These are phyloP conservation scores for Penstemon barbatus DNA, from an alignment of 257 asterid genomes.

Conservation along the genomic window DNA sequence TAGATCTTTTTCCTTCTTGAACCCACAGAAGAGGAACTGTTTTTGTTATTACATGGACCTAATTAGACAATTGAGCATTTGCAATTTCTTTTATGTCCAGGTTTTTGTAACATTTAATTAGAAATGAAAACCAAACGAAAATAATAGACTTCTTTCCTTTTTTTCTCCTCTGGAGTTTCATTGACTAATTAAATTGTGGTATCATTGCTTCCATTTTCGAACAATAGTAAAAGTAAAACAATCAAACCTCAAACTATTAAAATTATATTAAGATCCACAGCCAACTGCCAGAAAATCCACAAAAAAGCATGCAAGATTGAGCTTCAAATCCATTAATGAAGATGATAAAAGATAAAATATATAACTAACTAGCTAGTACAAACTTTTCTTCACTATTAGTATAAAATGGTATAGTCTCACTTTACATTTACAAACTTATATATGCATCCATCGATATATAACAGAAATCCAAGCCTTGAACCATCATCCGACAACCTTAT, in stretches of 20 bases:
- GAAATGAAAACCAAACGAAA: too few species aligned
- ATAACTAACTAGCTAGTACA: constrained; percentile 6
- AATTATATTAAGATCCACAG: too few species aligned
- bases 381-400: constrained; percentile 15
- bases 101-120: too few species aligned
- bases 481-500: too few species aligned
- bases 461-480: too few species aligned
- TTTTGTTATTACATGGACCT: too few species aligned
- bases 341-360: neutral
- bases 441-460: too few species aligned
- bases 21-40: too few species aligned
- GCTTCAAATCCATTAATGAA: neutral
- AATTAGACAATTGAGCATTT: too few species aligned
- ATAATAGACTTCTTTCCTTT: constrained; percentile 20
- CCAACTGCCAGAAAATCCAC: constrained; percentile 12
- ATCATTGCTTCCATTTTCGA: constrained; percentile 1
- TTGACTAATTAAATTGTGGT: neutral
- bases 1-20: too few species aligned
- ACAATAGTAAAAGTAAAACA: neutral
- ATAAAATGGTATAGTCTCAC: constrained; percentile 5
- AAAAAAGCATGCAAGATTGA: neutral
- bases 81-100: too few species aligned
- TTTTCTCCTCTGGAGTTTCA: constrained; percentile 18
- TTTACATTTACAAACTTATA: too few species aligned
- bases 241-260: neutral